Conservation (phyloP, 2,329 filamentous ascomycete genomes). For the Colletotrichum horii region DNA sequence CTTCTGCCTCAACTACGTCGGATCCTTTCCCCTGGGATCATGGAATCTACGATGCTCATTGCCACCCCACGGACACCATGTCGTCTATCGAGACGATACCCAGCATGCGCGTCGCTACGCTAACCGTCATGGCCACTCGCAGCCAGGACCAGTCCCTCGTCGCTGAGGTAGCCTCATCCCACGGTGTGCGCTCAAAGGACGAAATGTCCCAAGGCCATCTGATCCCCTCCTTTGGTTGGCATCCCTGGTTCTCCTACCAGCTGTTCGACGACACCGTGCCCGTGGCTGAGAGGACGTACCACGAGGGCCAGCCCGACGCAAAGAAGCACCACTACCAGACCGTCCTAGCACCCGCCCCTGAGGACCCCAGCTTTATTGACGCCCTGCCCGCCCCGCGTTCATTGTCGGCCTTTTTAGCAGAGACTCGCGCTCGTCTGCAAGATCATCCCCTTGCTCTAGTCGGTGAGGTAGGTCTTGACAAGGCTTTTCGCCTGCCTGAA, state of each 20-base stretch:
- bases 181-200: slow-evolving; percentile 48
- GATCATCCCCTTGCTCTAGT: slow-evolving; percentile 69
- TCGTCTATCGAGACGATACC: slow-evolving; percentile 61
- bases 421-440: slow-evolving; percentile 61
- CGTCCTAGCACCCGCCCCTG: slow-evolving; percentile 61
- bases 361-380: slow-evolving; percentile 47
- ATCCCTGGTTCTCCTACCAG: slow-evolving; percentile 85
- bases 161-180: slow-evolving; percentile 59
- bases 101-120: slow-evolving; percentile 66
- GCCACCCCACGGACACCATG: slow-evolving; percentile 84
- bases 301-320: slow-evolving; percentile 33
- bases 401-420: slow-evolving; percentile 61
- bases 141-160: slow-evolving; percentile 79
- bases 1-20: neutral
- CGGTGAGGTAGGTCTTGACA: slow-evolving; percentile 81
- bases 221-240: slow-evolving; percentile 83
- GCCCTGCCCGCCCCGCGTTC: slow-evolving; percentile 65
- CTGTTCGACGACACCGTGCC: slow-evolving; percentile 65
- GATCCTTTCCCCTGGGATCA: slow-evolving; percentile 70
- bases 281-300: slow-evolving; percentile 40
- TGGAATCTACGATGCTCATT: slow-evolving; percentile 80
- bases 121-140: slow-evolving; percentile 81
- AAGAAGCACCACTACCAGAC: slow-evolving; percentile 66
- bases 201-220: slow-evolving; percentile 28
- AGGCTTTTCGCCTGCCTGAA: slow-evolving; percentile 75